Base-by-base conservation (phyloP, 331 rosid genomes). In the Malus hybrid region DNA sequence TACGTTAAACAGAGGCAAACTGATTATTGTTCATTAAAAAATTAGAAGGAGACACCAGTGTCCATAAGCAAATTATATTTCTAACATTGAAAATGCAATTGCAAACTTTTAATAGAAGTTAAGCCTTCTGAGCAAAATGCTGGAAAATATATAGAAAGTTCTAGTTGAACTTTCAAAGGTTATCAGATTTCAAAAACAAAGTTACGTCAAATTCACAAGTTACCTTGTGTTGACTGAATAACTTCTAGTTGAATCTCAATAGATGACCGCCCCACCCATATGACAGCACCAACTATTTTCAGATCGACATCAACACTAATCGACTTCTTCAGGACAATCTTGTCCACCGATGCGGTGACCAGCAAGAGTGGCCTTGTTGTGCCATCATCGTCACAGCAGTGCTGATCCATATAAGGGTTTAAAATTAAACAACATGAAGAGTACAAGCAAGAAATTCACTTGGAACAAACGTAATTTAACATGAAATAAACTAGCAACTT, bases 321-420 rank as follows among this genome's bases (percentile, higher is more conserved):
- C 2, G 96, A 84, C 75, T 86, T 93, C 87, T 88, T 90, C 73
- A 92, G 66, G 5, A 90, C 88, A 69, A 92, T 92, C 87, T 87
- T 92, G 78, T 92, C 96, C 28, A 92, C 96, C 29, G 97, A 90
- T 65, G 97, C 97, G 56, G 96, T 92, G 75, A 92, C 91, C 78
- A 92, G 81, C 79, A 92, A 69, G 72, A 88, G 91, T 22, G 96
- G 97, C 86, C 96, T 87, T 27, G 94, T 92, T 66, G 91, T 83
- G 83, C 82, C 68, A 79, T 88, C 89, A 76, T 75, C 89, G 80
- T 88, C 93, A 48, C 88, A 84, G 65, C 96, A 92, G 77, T 92
- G 97, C 97, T 92, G 80, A 71, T 76, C 76, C 80, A 70, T 61
- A 36, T 44, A 80, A 80, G 22, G 79, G 5, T 48, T 32, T 44